phyloP scores from a whole-genome alignment of 1,284 basidiomycete genomes.

The Polyporus tsugae region DNA sequence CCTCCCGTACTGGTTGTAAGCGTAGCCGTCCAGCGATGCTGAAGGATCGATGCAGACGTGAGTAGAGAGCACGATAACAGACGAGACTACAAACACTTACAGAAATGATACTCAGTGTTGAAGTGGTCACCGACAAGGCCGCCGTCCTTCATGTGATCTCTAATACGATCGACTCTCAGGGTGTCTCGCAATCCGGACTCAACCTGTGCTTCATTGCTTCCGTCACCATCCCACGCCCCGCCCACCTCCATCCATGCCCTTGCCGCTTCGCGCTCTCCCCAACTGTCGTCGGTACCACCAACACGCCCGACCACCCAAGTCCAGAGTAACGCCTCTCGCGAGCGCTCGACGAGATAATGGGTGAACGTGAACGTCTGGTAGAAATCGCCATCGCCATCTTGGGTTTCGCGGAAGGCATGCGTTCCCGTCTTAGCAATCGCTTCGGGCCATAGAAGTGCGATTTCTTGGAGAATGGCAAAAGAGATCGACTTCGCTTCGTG shows the following conservation, averaged over 20 bases:
- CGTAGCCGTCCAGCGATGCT: slow-evolving; percentile 43
- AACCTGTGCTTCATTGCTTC: slow-evolving; percentile 24
- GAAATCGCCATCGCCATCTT: slow-evolving; percentile 41
- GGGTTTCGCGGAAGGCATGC: slow-evolving; percentile 47
- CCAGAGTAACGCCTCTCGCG: slow-evolving; percentile 53
- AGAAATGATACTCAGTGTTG: slow-evolving; percentile 39
- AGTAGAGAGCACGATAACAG: background rate
- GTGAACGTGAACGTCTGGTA: slow-evolving; percentile 46
- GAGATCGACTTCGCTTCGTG: slow-evolving; percentile 48
- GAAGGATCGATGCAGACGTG: background rate
- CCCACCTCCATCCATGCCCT: slow-evolving; percentile 49
- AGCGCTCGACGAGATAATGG: slow-evolving; percentile 50
- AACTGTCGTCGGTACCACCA: slow-evolving; percentile 43
- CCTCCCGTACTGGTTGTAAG: slow-evolving; percentile 35
- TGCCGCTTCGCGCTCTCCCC: slow-evolving; percentile 38
- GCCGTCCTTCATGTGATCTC: slow-evolving; percentile 26
- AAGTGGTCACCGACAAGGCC: slow-evolving; percentile 30
- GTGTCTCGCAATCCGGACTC: slow-evolving; percentile 31
- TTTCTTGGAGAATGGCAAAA: slow-evolving; percentile 43
- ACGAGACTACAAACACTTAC: slow-evolving; percentile 25
- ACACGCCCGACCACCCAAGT: slow-evolving; percentile 46
- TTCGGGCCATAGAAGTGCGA: slow-evolving; percentile 39
- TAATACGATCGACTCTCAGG: slow-evolving; percentile 33
- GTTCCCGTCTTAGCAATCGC: slow-evolving; percentile 41
- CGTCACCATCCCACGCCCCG: slow-evolving; percentile 31